phyloP scores from a whole-genome alignment of 495 filamentous ascomycete species.

The Pseudomonodictys pantanalensis region DNA sequence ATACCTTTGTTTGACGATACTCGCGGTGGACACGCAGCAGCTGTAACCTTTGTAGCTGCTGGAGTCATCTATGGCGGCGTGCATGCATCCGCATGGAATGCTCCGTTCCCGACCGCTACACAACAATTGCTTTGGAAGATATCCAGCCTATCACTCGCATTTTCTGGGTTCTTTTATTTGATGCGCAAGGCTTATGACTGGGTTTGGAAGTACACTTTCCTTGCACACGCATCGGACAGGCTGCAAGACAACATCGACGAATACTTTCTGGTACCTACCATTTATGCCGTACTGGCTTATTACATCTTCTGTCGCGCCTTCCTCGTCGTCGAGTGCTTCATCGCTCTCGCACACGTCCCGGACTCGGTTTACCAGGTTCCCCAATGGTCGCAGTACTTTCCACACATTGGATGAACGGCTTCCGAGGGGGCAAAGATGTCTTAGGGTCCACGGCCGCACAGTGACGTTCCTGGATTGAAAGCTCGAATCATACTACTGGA shows the following conservation, averaged over 20 bases:
- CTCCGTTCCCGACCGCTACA: background rate
- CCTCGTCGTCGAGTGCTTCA: slow-evolving; percentile 43
- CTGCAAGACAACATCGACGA: background rate
- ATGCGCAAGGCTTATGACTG: background rate
- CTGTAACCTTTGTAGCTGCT: background rate
- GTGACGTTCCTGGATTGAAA: no score
- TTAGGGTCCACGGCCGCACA: no score
- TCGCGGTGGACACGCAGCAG: background rate
- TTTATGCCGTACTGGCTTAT: background rate
- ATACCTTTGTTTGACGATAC: background rate
- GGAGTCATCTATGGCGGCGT: slow-evolving; percentile 5
- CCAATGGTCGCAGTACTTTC: slow-evolving; percentile 36
- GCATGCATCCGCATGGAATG: slow-evolving; percentile 8
- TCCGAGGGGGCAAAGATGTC: no score
- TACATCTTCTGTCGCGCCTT: slow-evolving; percentile 22
- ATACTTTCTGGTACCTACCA: background rate
- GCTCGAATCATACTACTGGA: no score
- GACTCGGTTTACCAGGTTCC: slow-evolving; percentile 36
- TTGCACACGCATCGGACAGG: background rate
- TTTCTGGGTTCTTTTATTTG: background rate
- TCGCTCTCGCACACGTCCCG: slow-evolving; percentile 38
- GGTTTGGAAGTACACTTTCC: no score
- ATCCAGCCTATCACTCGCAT: background rate
- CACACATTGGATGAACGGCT: no score
- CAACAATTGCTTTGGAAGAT: slow-evolving; percentile 5